Conservation (phyloP, 1,284 basidiomycete species). For the Fomitiporia mediterranea region DNA sequence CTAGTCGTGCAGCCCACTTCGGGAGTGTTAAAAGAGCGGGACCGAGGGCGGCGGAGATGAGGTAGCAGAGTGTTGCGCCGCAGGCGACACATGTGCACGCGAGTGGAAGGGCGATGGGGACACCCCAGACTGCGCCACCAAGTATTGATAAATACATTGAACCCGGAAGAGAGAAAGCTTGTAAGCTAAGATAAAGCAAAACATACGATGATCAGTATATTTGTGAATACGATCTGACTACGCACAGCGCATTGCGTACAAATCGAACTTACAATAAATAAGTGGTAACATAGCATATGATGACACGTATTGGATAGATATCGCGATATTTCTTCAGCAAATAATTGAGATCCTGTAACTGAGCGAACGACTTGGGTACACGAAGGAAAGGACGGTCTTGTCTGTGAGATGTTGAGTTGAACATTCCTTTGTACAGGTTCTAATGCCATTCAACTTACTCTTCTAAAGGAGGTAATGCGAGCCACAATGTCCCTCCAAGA, state of each 20-base stretch:
- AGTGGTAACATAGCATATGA: constrained; percentile 79
- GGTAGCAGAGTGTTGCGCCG: constrained; percentile 90
- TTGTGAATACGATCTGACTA: constrained; percentile 8
- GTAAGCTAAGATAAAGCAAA: constrained; percentile 54
- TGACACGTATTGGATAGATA: constrained; percentile 76
- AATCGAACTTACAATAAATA: constrained; percentile 78
- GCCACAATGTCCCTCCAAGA: constrained; percentile 71
- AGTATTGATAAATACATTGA: constrained; percentile 99
- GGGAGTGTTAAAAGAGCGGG: constrained; percentile 84
- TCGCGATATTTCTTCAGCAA: constrained; percentile 87
- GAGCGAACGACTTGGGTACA: constrained; percentile 78
- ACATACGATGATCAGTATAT: not conserved
- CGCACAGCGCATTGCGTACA: not conserved
- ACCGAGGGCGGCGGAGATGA: constrained; percentile 85
- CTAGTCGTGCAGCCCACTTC: constrained; percentile 76
- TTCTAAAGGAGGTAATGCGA: constrained; percentile 75
- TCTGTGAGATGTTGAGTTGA: constrained; percentile 34
- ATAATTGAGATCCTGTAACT: constrained; percentile 76
- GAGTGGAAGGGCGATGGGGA: constrained; percentile 84
- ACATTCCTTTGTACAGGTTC: not conserved
- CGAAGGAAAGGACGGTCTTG: constrained; percentile 69
- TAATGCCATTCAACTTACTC: constrained; percentile 46
- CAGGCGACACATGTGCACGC: constrained; percentile 90
- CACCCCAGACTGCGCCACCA: constrained; percentile 94
- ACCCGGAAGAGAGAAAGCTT: constrained; percentile 94